phyloP scores from a whole-genome alignment of 148 eudicot genomes.

The Arctostaphylos glauca region DNA sequence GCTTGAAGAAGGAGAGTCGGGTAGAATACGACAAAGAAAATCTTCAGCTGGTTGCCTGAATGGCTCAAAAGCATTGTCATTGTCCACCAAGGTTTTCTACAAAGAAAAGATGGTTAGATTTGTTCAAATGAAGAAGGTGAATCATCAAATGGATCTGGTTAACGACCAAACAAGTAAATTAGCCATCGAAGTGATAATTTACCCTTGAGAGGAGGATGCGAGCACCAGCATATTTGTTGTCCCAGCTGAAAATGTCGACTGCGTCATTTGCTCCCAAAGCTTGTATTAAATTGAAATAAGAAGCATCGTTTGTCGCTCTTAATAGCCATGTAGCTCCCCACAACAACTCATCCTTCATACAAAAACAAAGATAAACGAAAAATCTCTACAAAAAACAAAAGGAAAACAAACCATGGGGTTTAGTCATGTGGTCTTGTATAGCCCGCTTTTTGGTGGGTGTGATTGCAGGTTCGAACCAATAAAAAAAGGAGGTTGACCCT shows the following conservation, averaged over 20 bases:
- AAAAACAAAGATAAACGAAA: neutral
- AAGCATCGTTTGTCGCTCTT: conserved; percentile 62
- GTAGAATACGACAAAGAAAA: conserved; percentile 77
- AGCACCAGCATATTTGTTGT: conserved; percentile 90
- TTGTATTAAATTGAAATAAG: conserved; percentile 49
- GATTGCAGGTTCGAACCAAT: too few relatives aligned
- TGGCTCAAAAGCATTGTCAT: conserved; percentile 47
- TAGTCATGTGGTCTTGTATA: too few relatives aligned
- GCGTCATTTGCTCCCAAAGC: conserved; percentile 72
- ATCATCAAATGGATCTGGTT: too few relatives aligned
- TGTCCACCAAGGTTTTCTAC: conserved; percentile 51
- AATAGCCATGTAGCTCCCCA: conserved; percentile 96
- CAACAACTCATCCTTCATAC: conserved; percentile 66
- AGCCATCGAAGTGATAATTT: neutral
- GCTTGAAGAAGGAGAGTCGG: conserved; percentile 69
- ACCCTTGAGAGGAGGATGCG: conserved; percentile 86
- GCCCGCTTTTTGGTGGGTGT: too few relatives aligned
- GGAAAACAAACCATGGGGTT: too few relatives aligned
- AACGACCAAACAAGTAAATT: too few relatives aligned
- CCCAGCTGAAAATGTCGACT: conserved; percentile 87
- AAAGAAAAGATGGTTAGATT: neutral
- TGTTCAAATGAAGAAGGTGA: too few relatives aligned
- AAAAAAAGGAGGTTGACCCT: too few relatives aligned
- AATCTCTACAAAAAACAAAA: neutral
- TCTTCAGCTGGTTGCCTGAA: conserved; percentile 70